Evolutionary conservation across 1,284 basidiomycete genomes (phyloP).

Genomic region (Ceratobasidium sp.): DNA sequence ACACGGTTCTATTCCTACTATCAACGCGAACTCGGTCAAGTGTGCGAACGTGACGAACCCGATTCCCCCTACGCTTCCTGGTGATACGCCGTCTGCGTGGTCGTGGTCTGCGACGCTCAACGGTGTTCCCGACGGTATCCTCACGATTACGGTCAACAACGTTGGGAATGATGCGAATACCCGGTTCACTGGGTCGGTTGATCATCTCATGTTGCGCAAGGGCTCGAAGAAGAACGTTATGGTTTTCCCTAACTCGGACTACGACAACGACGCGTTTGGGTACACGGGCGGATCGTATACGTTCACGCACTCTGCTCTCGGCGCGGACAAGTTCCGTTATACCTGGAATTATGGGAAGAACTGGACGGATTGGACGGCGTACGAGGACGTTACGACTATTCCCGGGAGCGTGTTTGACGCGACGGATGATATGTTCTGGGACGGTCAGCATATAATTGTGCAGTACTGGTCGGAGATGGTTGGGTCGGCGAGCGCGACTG

Average conservation of each 20-base stretch:
- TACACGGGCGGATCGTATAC: constrained; percentile 73
- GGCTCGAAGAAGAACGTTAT: constrained; percentile 80
- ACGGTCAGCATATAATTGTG: constrained; percentile 85
- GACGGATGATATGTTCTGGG: constrained; percentile 76
- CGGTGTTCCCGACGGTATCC: constrained; percentile 83
- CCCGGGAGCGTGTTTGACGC: constrained; percentile 68
- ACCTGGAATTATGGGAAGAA: constrained; percentile 87
- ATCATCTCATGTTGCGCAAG: constrained; percentile 85
- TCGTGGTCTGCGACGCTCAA: constrained; percentile 78
- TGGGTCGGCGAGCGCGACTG: constrained; percentile 72
- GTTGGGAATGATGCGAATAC: constrained; percentile 64
- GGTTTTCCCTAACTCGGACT: constrained; percentile 85
- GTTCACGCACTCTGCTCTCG: constrained; percentile 83
- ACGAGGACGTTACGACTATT: constrained; percentile 80
- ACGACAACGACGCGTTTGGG: constrained; percentile 74
- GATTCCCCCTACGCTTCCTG: constrained; percentile 64
- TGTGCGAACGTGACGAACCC: constrained; percentile 66
- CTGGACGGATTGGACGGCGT: constrained; percentile 83
- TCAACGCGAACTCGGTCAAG: constrained; percentile 61
- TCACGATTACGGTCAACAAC: constrained; percentile 77
- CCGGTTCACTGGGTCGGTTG: constrained; percentile 67
- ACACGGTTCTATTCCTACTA: constrained; percentile 67
- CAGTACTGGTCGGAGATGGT: constrained; percentile 86
- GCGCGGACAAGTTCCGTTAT: constrained; percentile 90
- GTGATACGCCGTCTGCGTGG: constrained; percentile 72